phyloP scores from a whole-genome alignment of 352 stramenopile species.

The Pythium folliculosum region DNA sequence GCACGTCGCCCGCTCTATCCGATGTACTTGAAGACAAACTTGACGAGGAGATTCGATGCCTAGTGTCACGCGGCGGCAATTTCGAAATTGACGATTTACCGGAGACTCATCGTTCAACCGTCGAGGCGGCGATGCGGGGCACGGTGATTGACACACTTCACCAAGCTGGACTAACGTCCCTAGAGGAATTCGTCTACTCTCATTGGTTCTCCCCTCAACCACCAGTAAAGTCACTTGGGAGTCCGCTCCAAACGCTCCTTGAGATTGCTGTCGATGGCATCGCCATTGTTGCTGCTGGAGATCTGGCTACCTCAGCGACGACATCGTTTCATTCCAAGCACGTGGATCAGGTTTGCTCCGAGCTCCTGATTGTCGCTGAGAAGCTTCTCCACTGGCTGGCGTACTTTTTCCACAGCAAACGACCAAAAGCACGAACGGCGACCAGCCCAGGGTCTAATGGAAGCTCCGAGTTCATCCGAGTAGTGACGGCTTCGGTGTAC shows the following conservation, averaged over 20 bases:
- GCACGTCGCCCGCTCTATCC: conserved; percentile 6
- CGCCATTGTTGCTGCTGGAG: conserved; percentile 43
- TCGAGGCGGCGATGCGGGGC: conserved; percentile 38
- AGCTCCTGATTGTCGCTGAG: conserved; percentile 57
- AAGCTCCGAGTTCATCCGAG: conserved; percentile 55
- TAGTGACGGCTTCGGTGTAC: conserved; percentile 71
- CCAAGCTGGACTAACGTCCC: conserved; percentile 46
- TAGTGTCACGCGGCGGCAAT: conserved; percentile 36
- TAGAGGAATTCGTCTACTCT: conserved; percentile 61
- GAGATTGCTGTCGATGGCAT: conserved; percentile 65
- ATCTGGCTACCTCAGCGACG: conserved; percentile 56
- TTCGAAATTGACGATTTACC: conserved; percentile 39
- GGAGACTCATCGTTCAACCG: conserved; percentile 46
- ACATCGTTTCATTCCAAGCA: conserved; percentile 55
- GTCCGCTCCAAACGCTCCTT: conserved; percentile 54
- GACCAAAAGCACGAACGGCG: conserved; percentile 13
- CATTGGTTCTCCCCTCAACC: conserved; percentile 35
- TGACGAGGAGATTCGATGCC: conserved; percentile 53
- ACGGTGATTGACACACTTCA: conserved; percentile 52
- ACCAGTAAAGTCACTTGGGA: conserved; percentile 15
- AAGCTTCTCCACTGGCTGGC: conserved; percentile 65
- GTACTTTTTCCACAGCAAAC: conserved; percentile 58
- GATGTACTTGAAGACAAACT: conserved; percentile 42
- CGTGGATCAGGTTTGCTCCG: conserved; percentile 64
- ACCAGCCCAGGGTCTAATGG: not conserved